Evolutionary conservation across 208 protist species (phyloP).

Genomic region (Leishmania martiniquensis): DNA sequence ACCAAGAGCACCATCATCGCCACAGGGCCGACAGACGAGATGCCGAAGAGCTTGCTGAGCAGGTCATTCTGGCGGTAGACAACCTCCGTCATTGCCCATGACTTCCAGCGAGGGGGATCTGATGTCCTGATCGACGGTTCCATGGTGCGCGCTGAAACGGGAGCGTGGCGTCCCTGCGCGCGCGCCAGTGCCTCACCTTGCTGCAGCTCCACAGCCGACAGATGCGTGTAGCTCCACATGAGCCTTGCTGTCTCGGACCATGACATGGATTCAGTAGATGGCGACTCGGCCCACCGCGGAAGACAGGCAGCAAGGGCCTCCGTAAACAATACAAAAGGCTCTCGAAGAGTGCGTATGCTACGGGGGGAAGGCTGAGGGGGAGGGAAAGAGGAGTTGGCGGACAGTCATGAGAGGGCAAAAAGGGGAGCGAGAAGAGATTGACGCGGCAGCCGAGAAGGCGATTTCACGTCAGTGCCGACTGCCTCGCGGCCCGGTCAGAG

Average conservation of each 20-base stretch:
- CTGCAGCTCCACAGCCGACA: conserved; percentile 28
- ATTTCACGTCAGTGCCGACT: not conserved
- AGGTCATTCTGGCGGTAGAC: conserved; percentile 50
- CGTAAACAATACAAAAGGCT: not conserved
- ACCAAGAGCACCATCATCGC: conserved; percentile 66
- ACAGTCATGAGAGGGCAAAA: not conserved
- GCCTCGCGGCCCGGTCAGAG: not conserved
- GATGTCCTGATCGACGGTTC: not conserved
- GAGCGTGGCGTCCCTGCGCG: not conserved
- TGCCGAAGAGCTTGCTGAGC: conserved; percentile 60
- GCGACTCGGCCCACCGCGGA: not conserved
- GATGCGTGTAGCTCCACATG: conserved; percentile 42
- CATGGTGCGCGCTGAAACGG: not conserved
- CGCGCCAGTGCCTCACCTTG: conserved; percentile 7
- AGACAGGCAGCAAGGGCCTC: not conserved
- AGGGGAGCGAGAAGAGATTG: too few species aligned
- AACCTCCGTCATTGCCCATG: conserved; percentile 57
- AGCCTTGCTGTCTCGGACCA: conserved; percentile 7
- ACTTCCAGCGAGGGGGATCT: conserved; percentile 34
- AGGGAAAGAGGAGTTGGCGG: not conserved
- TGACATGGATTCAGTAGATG: not conserved
- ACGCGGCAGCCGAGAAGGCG: not conserved
- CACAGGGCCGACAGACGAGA: conserved; percentile 62
- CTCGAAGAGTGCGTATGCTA: not conserved
- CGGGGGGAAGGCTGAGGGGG: not conserved